A percentile compares a stretch with the other conserved stretches of the same genome.
phyloP scores from a whole-genome alignment of 2,329 filamentous ascomycete genomes.

The Dothistroma pini region DNA sequence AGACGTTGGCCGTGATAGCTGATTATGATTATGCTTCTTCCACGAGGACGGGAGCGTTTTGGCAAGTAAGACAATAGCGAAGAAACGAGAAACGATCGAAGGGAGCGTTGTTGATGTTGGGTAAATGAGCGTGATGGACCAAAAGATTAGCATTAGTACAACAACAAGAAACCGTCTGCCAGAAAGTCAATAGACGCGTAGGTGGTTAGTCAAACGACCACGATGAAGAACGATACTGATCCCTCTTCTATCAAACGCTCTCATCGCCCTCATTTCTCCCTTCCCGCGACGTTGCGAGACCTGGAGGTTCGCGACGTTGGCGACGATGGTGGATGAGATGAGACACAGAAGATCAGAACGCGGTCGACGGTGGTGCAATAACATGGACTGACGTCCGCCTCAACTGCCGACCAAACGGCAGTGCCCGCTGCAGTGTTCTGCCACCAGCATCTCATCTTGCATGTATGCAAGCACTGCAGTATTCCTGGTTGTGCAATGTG shows the following conservation, averaged over 20 bases:
- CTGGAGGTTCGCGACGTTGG: slow-evolving; percentile 8
- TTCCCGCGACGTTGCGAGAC: background rate
- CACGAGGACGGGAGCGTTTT: slow-evolving; percentile 2
- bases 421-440: background rate
- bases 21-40: background rate
- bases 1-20: background rate
- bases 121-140: background rate
- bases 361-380: background rate
- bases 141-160: slow-evolving; percentile 2
- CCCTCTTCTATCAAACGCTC: slow-evolving; percentile 6
- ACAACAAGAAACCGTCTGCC: slow-evolving; percentile 3
- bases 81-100: background rate
- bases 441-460: background rate
- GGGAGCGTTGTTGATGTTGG: background rate
- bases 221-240: background rate
- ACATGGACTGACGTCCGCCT: slow-evolving; percentile 2
- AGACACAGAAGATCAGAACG: slow-evolving; percentile 2
- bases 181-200: background rate
- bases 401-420: slow-evolving; percentile 3
- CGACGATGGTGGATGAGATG: slow-evolving; percentile 8
- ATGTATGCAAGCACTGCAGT: background rate
- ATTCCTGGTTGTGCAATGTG: background rate
- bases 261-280: slow-evolving; percentile 2
- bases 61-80: slow-evolving; percentile 3
- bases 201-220: background rate